These are phyloP conservation scores for Rhynchospora breviuscula DNA, from an alignment of 176 grass and related monocot genomes.

Conservation along the genomic window DNA sequence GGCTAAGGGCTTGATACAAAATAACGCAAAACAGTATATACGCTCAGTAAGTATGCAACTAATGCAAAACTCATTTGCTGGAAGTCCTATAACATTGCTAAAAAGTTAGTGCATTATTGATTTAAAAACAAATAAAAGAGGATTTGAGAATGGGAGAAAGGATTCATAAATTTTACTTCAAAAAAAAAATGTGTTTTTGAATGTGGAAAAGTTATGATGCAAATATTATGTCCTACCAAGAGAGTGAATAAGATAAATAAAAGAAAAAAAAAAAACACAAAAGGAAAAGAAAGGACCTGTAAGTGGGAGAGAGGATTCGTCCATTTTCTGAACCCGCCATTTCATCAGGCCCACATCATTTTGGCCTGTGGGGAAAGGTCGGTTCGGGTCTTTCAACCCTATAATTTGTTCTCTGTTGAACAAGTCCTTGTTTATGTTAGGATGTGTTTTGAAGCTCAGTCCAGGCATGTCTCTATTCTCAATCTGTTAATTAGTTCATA, in stretches of 20 bases:
- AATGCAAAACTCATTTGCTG: background rate
- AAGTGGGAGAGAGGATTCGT: constrained; percentile 68
- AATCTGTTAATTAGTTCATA: constrained; percentile 40
- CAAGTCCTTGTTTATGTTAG: constrained; percentile 73
- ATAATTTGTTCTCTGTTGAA: constrained; percentile 68
- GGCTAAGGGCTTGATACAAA: background rate
- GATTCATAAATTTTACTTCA: constrained; percentile 31
- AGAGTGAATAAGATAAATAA: background rate
- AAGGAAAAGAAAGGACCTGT: constrained; percentile 39
- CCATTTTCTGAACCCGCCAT: constrained; percentile 76
- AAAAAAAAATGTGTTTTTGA: background rate
- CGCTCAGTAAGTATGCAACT: no score
- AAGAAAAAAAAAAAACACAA: background rate
- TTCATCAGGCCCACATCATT: constrained; percentile 82
- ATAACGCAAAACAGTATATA: background rate
- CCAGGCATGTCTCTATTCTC: constrained; percentile 69
- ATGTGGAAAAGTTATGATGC: background rate
- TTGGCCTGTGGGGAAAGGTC: constrained; percentile 78
- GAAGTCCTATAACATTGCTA: background rate
- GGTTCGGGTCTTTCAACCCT: constrained; percentile 66
- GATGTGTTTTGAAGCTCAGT: constrained; percentile 85
- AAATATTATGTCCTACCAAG: background rate
- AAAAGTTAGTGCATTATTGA: background rate
- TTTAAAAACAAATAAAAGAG: background rate
- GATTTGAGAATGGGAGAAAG: constrained; percentile 45